These are phyloP conservation scores for Beauveria bassiana DNA, from an alignment of 2,329 filamentous ascomycete species.

Conservation along the genomic window DNA sequence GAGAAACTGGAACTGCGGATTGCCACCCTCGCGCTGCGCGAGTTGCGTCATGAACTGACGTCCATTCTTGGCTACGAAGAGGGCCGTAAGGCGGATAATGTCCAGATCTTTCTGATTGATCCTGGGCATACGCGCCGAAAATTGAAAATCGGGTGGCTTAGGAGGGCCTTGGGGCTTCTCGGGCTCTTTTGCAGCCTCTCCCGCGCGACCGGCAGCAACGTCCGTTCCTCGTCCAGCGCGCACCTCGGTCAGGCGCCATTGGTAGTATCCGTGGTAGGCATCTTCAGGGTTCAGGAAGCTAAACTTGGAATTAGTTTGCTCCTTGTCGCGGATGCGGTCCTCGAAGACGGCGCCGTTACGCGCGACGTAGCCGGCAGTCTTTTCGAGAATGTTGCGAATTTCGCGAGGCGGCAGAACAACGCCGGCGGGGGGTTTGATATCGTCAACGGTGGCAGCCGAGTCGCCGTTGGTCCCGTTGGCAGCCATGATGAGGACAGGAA, in stretches of 20 bases:
- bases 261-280: slow-evolving; percentile 80
- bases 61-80: slow-evolving; percentile 90
- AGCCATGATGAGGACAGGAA: slow-evolving; percentile 25
- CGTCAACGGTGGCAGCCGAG: slow-evolving; percentile 47
- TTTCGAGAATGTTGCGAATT: slow-evolving; percentile 79
- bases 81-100: slow-evolving; percentile 66
- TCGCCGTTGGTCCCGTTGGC: slow-evolving; percentile 43
- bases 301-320: slow-evolving; percentile 80
- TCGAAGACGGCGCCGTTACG: slow-evolving; percentile 63
- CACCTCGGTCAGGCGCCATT: slow-evolving; percentile 85
- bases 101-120: slow-evolving; percentile 91
- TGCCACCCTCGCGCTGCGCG: slow-evolving; percentile 79
- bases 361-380: slow-evolving; percentile 87
- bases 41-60: slow-evolving; percentile 85
- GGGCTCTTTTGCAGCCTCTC: slow-evolving; percentile 47
- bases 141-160: slow-evolving; percentile 79
- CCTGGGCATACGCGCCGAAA: slow-evolving; percentile 93
- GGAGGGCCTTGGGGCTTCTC: slow-evolving; percentile 72
- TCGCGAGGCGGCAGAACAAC: slow-evolving; percentile 85
- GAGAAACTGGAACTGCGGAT: slow-evolving; percentile 94
- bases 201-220: slow-evolving; percentile 66
- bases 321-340: slow-evolving; percentile 78
- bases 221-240: slow-evolving; percentile 73
- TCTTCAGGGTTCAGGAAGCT: slow-evolving; percentile 76
- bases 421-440: slow-evolving; percentile 71